Evolutionary conservation across 192 early-diverging fungal species (phyloP), one percentile per base, ranked within the genome.

Genomic region (Glomus cerebriforme): DNA sequence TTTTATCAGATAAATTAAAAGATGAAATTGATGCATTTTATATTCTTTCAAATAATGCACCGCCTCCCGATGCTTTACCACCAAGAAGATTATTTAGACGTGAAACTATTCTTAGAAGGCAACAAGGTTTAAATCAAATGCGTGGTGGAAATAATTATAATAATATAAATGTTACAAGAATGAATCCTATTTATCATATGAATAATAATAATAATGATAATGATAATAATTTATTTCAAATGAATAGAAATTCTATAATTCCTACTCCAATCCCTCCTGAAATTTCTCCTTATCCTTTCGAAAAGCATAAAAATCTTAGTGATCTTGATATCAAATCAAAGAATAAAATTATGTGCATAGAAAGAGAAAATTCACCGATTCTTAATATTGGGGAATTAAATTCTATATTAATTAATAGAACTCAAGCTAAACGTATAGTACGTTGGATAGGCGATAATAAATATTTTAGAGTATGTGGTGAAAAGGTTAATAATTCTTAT

Each of bases 21-120:
- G 43, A 73, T 22, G 71, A 73, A 22, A 12, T 73, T 27, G 24
- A 73, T 54, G 37, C 17, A 4, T 67, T 22, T 67, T 67, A 67
- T 35, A 67, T 67, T 15, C 0, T 65, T 32, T n/a, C 63, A 31
- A 31, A 31, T 19, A 65, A 17, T 65, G 15, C 5, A 19, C 24
- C 39, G 15, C 39, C 68, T 12, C 7, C 68, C 22, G 6, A 35
- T 39, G 39, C 68, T 17, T 26, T 45, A 35, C 32, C 32, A 43
- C 37, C 68, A 45, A 43, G 32, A 43, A 70, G 6, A 22, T 70
- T 34, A 3, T n/a, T 1, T 12, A 43, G 31, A 3, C 34, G 17
- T 70, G 10, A 19, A 45, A 24, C 22, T 22, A 15, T n/a, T n/a
- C 3, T 45, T 43, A 43, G 0, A 24, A 12, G 22, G 2, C n/a